Conservation (phyloP, 345 rosid species). For the Barbarea vulgaris region DNA sequence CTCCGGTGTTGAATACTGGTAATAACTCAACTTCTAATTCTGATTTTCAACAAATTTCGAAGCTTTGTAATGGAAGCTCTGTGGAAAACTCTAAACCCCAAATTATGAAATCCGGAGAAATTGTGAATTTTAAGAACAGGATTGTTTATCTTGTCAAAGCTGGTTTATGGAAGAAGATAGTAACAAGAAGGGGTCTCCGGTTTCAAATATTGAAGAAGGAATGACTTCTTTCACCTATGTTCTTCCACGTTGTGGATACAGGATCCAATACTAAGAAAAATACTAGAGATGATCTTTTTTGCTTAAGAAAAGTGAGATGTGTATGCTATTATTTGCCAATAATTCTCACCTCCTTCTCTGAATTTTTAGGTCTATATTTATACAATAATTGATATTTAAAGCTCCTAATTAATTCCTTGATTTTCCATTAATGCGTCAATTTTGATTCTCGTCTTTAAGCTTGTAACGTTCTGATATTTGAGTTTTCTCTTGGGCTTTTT, state of each 20-base stretch:
- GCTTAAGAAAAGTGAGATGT: no score
- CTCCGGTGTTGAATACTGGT: constrained; percentile 1
- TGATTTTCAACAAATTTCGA: constrained; percentile 41
- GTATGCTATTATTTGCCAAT: no score
- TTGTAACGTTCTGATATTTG: no score
- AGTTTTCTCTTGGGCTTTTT: no score
- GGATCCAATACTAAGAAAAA: no score
- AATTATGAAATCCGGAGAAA: not conserved
- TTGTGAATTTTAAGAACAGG: not conserved
- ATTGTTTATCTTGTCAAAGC: constrained; percentile 19
- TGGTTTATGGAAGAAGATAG: constrained; percentile 25
- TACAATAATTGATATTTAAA: no score
- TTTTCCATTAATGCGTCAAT: no score
- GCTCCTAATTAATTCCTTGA: no score
- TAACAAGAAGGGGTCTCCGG: constrained; percentile 66
- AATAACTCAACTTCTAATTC: constrained; percentile 35
- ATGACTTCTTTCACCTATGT: constrained; percentile 78
- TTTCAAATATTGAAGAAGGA: constrained; percentile 72
- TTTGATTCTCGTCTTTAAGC: no score
- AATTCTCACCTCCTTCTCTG: no score
- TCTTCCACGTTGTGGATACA: constrained; percentile 50
- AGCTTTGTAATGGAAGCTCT: constrained; percentile 50
- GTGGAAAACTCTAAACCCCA: constrained; percentile 38
- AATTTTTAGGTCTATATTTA: no score
- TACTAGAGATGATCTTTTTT: no score